Base-by-base conservation (phyloP, 306 rosid species). In the Styphnolobium japonicum region DNA sequence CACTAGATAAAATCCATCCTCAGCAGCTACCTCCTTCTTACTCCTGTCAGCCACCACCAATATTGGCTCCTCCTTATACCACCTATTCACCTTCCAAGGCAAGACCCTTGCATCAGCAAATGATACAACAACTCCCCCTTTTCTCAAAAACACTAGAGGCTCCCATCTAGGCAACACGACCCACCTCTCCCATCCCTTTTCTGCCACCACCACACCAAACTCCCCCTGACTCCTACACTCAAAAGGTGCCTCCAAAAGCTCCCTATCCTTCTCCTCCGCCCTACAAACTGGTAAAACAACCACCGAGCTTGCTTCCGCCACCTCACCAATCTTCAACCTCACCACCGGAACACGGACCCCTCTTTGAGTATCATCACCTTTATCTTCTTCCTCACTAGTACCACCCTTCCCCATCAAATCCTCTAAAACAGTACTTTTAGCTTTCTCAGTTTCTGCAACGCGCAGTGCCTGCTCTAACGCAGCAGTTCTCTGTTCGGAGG, bases 131-230 rank as follows among this genome's bases (percentile, higher is more conserved):
- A 87, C 89, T 10, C 89, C 93, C 0, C 98, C 98, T 34, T 77
- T 81, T 2, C 75, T 88, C 22, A 92, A n/a, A 6, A 33, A 63
- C 40, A 52, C 82, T 61, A 92, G 45, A 0, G 98, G 88, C 31
- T 82, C 91, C 98, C 98, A 95, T 31, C 74, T 73, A 0, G 98
- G 98, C 82, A 95, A 71, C 57, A 80, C 98, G 61, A 91, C 94
- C 98, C 98, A 92, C 73, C 91, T 84, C 27, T 77, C 71, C 98
- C 98, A 95, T 70, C 83, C 97, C n/a, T 95, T 88, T 52, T 95
- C 98, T 2, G 93, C 89, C 77, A 67, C 87, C 81, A 93, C 94
- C 45, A 92, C 90, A 1, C 97, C 94, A 21, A 95, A 93, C 52
- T 74, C 86, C 3, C 98, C 98, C 16, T 85, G 86, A 4, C 80